phyloP scores from a whole-genome alignment of 176 grass and related monocot species.

The Oryza officinalis region DNA sequence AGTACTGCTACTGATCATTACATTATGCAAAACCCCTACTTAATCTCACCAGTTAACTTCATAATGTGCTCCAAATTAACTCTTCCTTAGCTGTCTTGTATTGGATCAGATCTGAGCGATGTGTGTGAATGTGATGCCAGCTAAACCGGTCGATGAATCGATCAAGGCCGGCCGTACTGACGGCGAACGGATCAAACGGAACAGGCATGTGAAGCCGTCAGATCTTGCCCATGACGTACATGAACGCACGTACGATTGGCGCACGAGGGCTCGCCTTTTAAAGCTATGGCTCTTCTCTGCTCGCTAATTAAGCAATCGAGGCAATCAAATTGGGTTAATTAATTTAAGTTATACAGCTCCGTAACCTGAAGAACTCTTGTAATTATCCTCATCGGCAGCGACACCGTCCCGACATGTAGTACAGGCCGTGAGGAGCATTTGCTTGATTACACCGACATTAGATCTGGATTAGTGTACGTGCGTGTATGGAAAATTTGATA shows the following conservation, averaged over 20 bases:
- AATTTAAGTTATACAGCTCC: background rate
- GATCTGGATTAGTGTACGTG: slow-evolving; percentile 47
- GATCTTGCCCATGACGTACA: slow-evolving; percentile 21
- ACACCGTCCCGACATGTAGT: slow-evolving; percentile 36
- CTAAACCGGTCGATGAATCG: slow-evolving; percentile 19
- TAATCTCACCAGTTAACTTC: background rate
- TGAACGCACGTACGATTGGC: background rate
- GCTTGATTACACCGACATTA: slow-evolving; percentile 28
- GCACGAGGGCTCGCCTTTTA: background rate
- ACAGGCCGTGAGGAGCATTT: background rate
- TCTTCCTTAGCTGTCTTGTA: slow-evolving; percentile 17
- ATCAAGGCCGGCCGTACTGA: background rate
- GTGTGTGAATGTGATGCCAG: slow-evolving; percentile 33
- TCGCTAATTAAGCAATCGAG: background rate
- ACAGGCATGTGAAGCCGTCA: slow-evolving; percentile 19
- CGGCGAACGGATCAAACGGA: background rate
- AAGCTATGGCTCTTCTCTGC: background rate
- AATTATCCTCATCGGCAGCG: background rate
- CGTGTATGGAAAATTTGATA: background rate
- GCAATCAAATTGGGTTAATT: background rate
- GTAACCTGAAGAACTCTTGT: background rate
- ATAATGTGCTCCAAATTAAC: background rate
- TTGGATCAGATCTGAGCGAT: slow-evolving; percentile 5
- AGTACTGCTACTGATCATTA: background rate
- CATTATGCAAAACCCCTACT: background rate